phyloP scores from a whole-genome alignment of 345 rosid genomes.

The Linum trigynum region DNA sequence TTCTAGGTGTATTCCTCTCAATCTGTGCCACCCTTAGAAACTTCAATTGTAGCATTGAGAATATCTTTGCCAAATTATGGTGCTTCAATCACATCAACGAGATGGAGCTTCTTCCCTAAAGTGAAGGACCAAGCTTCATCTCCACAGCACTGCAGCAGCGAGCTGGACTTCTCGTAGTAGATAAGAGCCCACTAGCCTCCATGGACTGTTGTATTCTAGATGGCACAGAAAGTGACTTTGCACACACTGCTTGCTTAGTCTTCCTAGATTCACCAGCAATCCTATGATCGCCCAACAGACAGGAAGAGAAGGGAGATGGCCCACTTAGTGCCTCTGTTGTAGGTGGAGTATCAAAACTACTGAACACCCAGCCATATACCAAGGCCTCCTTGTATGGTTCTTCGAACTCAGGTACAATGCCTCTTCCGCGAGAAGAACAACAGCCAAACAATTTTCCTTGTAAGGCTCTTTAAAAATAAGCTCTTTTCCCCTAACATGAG shows the following conservation, averaged over 20 bases:
- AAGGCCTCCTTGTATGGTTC: too few species aligned
- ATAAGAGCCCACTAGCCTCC: slow-evolving; percentile 8
- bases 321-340: too few species aligned
- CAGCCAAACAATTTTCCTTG: too few species aligned
- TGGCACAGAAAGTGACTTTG: slow-evolving; percentile 17
- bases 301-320: slow-evolving; percentile 12
- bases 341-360: too few species aligned
- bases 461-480: too few species aligned
- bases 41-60: slow-evolving; percentile 65
- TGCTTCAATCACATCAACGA: slow-evolving; percentile 77
- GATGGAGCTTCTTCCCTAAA: slow-evolving; percentile 53
- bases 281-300: neutral
- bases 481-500: too few species aligned
- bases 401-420: too few species aligned
- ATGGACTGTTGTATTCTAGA: slow-evolving; percentile 12
- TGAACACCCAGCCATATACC: too few species aligned
- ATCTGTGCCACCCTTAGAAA: slow-evolving; percentile 79
- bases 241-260: slow-evolving; percentile 10
- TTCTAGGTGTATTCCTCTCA: slow-evolving; percentile 58
- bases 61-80: slow-evolving; percentile 77
- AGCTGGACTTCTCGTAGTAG: slow-evolving; percentile 8
- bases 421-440: too few species aligned
- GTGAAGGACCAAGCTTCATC: slow-evolving; percentile 16
- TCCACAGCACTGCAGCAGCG: slow-evolving; percentile 34
- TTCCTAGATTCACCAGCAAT: slow-evolving; percentile 8